Evolutionary conservation across 1,284 basidiomycete species (phyloP).

Genomic region (Cystobasidiaceae sp.): DNA sequence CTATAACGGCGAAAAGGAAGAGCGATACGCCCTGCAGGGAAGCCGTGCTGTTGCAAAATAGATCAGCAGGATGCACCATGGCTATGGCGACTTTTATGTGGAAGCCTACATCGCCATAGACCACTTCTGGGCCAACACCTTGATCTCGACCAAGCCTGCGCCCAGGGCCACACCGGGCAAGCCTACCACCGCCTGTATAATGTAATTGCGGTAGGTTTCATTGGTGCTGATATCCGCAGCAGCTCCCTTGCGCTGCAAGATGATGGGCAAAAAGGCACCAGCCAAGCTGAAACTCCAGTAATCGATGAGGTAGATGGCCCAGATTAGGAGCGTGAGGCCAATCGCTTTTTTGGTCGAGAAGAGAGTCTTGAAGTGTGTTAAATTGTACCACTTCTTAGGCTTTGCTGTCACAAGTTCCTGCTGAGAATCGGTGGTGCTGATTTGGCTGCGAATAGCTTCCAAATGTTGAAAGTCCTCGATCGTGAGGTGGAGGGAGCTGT

Average conservation of each 20-base stretch:
- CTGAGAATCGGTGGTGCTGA: background rate
- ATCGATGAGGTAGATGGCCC: slow-evolving; percentile 33
- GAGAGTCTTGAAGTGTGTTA: slow-evolving; percentile 24
- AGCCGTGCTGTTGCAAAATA: slow-evolving; percentile 34
- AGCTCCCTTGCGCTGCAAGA: slow-evolving; percentile 43
- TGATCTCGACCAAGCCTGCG: slow-evolving; percentile 43
- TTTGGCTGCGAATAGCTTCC: slow-evolving; percentile 4
- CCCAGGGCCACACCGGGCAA: slow-evolving; percentile 36
- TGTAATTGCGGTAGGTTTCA: slow-evolving; percentile 44
- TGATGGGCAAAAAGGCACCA: slow-evolving; percentile 45
- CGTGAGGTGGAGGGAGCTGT: slow-evolving; percentile 48
- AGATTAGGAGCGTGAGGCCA: slow-evolving; percentile 8
- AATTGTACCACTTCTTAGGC: slow-evolving; percentile 21
- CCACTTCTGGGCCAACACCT: slow-evolving; percentile 42
- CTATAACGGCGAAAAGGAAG: slow-evolving; percentile 43
- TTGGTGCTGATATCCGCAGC: slow-evolving; percentile 37
- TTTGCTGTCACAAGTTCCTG: background rate
- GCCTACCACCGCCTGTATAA: slow-evolving; percentile 28
- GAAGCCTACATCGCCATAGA: slow-evolving; percentile 40
- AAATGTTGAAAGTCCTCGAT: slow-evolving; percentile 51
- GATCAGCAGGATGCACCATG: too few relatives aligned
- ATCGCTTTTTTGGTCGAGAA: slow-evolving; percentile 19
- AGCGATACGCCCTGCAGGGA: slow-evolving; percentile 43
- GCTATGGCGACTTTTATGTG: too few relatives aligned
- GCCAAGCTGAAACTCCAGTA: slow-evolving; percentile 45